Base-by-base conservation (phyloP, 306 rosid species). In the Carpinus viminea region DNA sequence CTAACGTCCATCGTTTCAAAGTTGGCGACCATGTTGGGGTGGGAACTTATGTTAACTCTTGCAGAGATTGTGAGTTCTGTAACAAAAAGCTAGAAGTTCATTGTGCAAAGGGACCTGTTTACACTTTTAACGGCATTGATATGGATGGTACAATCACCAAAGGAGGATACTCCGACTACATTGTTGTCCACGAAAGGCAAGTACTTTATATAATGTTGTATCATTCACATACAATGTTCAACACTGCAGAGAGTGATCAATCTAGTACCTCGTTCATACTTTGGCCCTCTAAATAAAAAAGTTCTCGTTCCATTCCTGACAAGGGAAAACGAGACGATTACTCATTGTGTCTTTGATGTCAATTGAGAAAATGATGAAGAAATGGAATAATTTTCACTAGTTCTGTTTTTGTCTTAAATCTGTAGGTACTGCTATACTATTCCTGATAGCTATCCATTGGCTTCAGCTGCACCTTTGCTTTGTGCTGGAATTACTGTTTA, bases 401-500 rank as follows among this genome's bases (percentile, higher is more conserved):
- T 31, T 31, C 1, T 52, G 59, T 52, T 79, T 47, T 85, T 72
- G 17, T 76, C 48, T 78, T 85, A 56, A 68, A 74, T 79, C 53
- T 74, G 60, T 81, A 93, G 98, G 84, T 93, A 93, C 83, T 90
- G 97, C 91, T 87, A 80, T 80, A 26, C 38, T 72, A 93, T 93
- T 74, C 98, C 98, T 17, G 84, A 90, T 54, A 50, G 65, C 79
- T 90, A 91, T 82, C 92, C 98, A 46, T 71, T 90, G 83, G 93
- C 93, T 79, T 87, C 92, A 26, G 98, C 97, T 11, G 98, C 93
- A 56, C 98, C 98, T 82, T 77, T 93, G 83, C 98, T 93, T 62
- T 93, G 98, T 78, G 98, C 96, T 74, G 98, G 98, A 70, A 83
- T 93, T 51, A 93, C 98, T 21, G 94, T 93, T 59, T 93, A 89